Conservation (phyloP, 1,139 yeast species). For the Candida freyschussii region DNA sequence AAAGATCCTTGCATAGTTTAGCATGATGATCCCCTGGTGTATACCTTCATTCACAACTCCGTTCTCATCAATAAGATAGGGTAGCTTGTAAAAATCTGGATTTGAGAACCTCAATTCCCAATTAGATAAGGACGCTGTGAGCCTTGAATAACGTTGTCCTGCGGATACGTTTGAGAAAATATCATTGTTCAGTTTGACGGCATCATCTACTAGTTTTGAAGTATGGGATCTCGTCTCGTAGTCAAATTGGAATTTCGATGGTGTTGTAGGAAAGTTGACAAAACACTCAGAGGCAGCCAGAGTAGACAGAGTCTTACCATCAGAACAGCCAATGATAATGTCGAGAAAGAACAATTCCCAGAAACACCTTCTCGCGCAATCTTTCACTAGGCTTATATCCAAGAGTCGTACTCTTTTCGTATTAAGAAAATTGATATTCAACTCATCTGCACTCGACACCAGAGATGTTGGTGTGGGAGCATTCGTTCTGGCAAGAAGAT, state of each 20-base stretch:
- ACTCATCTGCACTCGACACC: constrained; percentile 17
- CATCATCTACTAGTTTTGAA: constrained; percentile 43
- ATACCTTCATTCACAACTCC: constrained; percentile 48
- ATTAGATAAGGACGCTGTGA: constrained; percentile 42
- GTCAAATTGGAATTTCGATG: constrained; percentile 36
- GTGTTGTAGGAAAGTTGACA: constrained; percentile 35
- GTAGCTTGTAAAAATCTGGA: constrained; percentile 39
- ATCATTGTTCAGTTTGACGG: constrained; percentile 41
- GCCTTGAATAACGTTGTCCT: constrained; percentile 32
- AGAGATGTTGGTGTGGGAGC: constrained; percentile 14
- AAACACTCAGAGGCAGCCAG: constrained; percentile 32
- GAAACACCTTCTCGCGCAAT: constrained; percentile 39
- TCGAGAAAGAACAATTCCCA: constrained; percentile 49
- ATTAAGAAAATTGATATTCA: constrained; percentile 24
- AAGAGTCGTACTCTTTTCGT: constrained; percentile 27
- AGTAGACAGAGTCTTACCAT: constrained; percentile 42
- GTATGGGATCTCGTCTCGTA: constrained; percentile 44
- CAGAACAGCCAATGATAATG: constrained; percentile 47
- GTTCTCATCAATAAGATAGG: constrained; percentile 35
- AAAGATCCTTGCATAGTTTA: constrained; percentile 45
- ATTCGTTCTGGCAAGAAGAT: neutral
- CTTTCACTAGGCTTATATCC: constrained; percentile 23
- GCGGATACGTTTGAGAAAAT: constrained; percentile 36
- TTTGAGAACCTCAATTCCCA: constrained; percentile 44
- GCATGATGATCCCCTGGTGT: constrained; percentile 41